Conservation (phyloP, 345 rosid genomes). For the Aquilaria sinensis region DNA sequence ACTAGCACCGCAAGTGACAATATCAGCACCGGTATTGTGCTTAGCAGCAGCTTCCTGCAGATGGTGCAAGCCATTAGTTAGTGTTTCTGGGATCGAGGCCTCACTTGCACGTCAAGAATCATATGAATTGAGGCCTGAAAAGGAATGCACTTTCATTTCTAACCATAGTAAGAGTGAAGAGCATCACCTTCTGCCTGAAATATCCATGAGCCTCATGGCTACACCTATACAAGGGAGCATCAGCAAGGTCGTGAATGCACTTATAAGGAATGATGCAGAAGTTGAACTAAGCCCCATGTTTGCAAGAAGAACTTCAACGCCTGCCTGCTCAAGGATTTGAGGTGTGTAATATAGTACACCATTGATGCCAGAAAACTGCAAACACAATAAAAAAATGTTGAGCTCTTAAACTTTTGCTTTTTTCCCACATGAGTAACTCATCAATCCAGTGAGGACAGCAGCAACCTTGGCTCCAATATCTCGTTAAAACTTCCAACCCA, state of each 20-base stretch:
- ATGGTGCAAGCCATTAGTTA: constrained; percentile 1
- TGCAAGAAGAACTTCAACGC: constrained; percentile 80
- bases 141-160: background rate
- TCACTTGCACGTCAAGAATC: too few relatives aligned
- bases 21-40: constrained; percentile 80
- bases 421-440: too few relatives aligned
- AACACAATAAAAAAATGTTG: background rate
- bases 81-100: background rate
- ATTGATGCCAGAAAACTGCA: constrained; percentile 90
- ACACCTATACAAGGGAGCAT: constrained; percentile 93
- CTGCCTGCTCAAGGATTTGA: constrained; percentile 92
- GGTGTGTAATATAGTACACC: constrained; percentile 98
- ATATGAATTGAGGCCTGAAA: too few relatives aligned
- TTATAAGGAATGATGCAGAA: constrained; percentile 92
- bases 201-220: constrained; percentile 95
- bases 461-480: background rate
- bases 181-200: constrained; percentile 81
- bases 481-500: background rate
- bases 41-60: constrained; percentile 73
- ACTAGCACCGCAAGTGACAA: constrained; percentile 61
- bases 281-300: constrained; percentile 60
- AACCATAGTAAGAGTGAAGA: background rate
- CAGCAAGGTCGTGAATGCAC: constrained; percentile 74
- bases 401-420: too few relatives aligned
- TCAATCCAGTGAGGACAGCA: too few relatives aligned